Evolutionary conservation across 805 yeast genomes (phyloP).

Genomic region (Phaffomyces antillensis): DNA sequence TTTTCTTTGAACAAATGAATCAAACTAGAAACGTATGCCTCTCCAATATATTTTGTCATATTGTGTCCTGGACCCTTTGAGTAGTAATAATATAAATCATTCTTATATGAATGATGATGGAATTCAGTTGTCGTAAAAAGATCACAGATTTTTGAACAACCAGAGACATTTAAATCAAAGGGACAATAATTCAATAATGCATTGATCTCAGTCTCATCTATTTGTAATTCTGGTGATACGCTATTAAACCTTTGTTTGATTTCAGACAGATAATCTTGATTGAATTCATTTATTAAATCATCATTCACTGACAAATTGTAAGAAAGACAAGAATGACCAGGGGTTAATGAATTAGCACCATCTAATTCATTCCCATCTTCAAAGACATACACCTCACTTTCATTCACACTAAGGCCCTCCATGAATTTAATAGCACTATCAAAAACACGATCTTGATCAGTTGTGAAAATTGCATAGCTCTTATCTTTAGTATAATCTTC

Average conservation of each 20-base stretch:
- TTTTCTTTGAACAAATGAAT: slow-evolving; percentile 31
- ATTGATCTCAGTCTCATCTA: slow-evolving; percentile 33
- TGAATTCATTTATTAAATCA: slow-evolving; percentile 24
- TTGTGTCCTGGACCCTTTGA: slow-evolving; percentile 42
- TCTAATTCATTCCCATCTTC: slow-evolving; percentile 35
- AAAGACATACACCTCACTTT: slow-evolving; percentile 27
- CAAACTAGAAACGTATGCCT: slow-evolving; percentile 42
- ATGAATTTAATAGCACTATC: slow-evolving; percentile 51
- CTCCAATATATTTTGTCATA: slow-evolving; percentile 33
- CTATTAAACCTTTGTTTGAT: slow-evolving; percentile 24
- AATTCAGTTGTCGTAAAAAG: slow-evolving; percentile 46
- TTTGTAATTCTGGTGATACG: slow-evolving; percentile 32
- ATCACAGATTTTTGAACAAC: slow-evolving; percentile 21
- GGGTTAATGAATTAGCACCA: slow-evolving; percentile 58
- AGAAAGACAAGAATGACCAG: slow-evolving; percentile 35
- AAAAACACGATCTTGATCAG: slow-evolving; percentile 48
- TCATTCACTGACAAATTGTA: slow-evolving; percentile 25
- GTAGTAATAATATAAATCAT: slow-evolving; percentile 39
- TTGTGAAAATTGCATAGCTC: slow-evolving; percentile 37
- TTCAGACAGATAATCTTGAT: slow-evolving; percentile 12
- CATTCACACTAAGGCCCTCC: slow-evolving; percentile 39
- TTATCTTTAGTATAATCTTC: slow-evolving; percentile 30
- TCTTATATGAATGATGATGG: slow-evolving; percentile 33
- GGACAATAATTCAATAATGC: slow-evolving; percentile 40
- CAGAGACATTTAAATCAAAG: slow-evolving; percentile 43